phyloP scores from a whole-genome alignment of 129 eudicot species.

The Heracleum sosnowskyi region DNA sequence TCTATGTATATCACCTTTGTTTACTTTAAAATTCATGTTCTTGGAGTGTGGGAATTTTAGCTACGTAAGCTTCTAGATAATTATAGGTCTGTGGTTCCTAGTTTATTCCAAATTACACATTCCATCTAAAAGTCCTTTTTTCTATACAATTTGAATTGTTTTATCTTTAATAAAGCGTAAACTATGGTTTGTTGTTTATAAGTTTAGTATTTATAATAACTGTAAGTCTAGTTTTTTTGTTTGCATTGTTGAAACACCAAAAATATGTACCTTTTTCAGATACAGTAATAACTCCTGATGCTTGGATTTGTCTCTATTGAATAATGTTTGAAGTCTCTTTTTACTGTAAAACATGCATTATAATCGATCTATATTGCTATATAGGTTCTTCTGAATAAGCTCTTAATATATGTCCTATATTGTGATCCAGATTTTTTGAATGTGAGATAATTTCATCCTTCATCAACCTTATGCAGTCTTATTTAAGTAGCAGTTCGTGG shows the following conservation, averaged over 20 bases:
- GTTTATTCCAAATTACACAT: background rate
- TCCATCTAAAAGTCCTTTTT: background rate
- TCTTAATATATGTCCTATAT: background rate
- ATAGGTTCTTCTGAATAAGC: background rate
- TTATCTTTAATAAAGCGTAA: background rate
- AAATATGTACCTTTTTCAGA: background rate
- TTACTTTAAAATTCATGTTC: background rate
- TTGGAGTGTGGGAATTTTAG: background rate
- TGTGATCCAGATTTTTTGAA: background rate
- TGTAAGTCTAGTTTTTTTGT: background rate
- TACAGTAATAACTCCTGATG: background rate
- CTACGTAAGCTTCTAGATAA: background rate
- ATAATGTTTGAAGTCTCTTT: background rate
- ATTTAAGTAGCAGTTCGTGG: constrained; percentile 22
- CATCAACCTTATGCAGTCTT: constrained; percentile 19
- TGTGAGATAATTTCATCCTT: background rate
- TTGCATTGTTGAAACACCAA: background rate
- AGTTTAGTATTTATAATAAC: background rate
- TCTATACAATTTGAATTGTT: background rate
- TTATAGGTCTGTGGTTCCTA: background rate
- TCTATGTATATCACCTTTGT: background rate
- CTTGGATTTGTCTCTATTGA: background rate
- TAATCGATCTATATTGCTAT: background rate
- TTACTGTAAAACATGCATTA: background rate
- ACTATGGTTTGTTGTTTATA: background rate